A percentile compares a stretch with the other conserved stretches of the same genome.
Conservation (phyloP, 257 asterid species). For the Solanum bulbocastanum region DNA sequence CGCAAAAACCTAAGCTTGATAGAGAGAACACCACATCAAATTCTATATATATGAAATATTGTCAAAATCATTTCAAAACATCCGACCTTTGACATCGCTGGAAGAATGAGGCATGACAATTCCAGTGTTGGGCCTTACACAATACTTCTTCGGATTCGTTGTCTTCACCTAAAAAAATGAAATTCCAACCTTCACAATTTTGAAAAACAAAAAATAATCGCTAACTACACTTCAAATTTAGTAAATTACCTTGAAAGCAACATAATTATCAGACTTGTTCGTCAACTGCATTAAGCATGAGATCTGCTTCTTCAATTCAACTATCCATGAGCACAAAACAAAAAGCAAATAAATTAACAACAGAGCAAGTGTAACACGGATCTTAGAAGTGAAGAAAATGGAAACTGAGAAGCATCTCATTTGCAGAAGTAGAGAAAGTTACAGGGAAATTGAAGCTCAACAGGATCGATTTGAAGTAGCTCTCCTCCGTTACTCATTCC, state of each 20-base stretch:
- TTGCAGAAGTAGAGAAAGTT: background rate
- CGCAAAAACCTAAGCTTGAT: background rate
- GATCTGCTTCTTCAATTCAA: constrained; percentile 6
- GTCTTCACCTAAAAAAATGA: constrained; percentile 51
- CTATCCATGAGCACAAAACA: background rate
- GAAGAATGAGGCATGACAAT: constrained; percentile 41
- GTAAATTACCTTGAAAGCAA: constrained; percentile 7
- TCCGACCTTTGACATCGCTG: constrained; percentile 39
- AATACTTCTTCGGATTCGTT: constrained; percentile 63
- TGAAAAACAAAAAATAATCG: background rate
- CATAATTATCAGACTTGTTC: constrained; percentile 2
- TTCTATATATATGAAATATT: background rate
- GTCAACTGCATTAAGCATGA: background rate
- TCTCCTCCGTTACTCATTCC: constrained; percentile 39
- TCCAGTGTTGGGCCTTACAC: constrained; percentile 68
- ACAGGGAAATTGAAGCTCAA: constrained; percentile 15
- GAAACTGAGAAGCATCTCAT: background rate
- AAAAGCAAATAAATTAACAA: background rate
- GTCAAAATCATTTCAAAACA: background rate
- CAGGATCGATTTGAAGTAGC: constrained; percentile 42
- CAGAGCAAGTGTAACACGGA: background rate
- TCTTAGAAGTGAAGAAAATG: background rate
- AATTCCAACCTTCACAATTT: background rate
- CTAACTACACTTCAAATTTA: background rate
- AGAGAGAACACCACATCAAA: background rate